Percentiles rank a stretch among this genome's conserved stretches.
Conservation (phyloP, 805 yeast genomes). For the Candida jianshihensis region DNA sequence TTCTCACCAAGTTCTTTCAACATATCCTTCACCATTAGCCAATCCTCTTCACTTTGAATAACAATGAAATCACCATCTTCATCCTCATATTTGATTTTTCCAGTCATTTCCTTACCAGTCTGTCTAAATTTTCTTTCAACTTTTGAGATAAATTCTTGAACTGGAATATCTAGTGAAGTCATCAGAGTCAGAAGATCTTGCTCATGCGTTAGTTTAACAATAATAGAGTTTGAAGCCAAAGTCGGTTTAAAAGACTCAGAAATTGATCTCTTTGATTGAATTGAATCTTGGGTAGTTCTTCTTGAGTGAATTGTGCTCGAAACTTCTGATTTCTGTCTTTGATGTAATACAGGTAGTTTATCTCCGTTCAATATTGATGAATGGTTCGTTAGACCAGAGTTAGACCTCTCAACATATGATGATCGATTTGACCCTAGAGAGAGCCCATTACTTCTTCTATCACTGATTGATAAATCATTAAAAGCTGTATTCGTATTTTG, state of each 20-base stretch:
- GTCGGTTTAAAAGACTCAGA: conserved; percentile 33
- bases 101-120: conserved; percentile 39
- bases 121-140: conserved; percentile 51
- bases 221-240: conserved; percentile 30
- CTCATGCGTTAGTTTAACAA: conserved; percentile 35
- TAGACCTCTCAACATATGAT: conserved; percentile 18
- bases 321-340: conserved; percentile 23
- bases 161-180: conserved; percentile 45
- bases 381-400: conserved; percentile 15
- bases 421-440: conserved; percentile 19
- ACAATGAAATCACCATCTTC: conserved; percentile 94
- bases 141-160: conserved; percentile 47
- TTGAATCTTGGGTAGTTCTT: conserved; percentile 22
- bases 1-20: conserved; percentile 43
- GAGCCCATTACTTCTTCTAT: conserved; percentile 23
- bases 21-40: conserved; percentile 78
- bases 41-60: conserved; percentile 80
- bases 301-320: conserved; percentile 8
- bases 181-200: conserved; percentile 56
- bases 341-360: conserved; percentile 10
- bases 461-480: conserved; percentile 13
- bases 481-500: conserved; percentile 7
- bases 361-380: conserved; percentile 7
- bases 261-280: conserved; percentile 27
- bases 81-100: conserved; percentile 74